These are phyloP conservation scores for Lactarius evosmus DNA, from an alignment of 768 basidiomycete genomes.

Conservation along the genomic window DNA sequence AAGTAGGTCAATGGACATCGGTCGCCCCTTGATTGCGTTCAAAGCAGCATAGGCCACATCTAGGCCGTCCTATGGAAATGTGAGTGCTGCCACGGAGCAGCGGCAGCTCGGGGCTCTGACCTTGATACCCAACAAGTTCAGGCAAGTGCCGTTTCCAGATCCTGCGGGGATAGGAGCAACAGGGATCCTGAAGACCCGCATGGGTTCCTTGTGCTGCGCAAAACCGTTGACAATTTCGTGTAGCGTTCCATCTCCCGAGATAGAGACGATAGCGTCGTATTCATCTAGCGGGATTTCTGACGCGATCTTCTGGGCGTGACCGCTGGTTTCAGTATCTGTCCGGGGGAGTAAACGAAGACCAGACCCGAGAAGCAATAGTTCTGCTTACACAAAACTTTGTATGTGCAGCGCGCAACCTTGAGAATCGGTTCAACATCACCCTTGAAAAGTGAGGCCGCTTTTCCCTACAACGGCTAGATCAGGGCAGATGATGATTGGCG, in stretches of 20 bases:
- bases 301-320: slow-evolving; percentile 66
- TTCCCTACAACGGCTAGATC: slow-evolving; percentile 47
- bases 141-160: slow-evolving; percentile 71
- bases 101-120: slow-evolving; percentile 36
- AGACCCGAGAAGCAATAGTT: neutral
- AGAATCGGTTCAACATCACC: slow-evolving; percentile 70
- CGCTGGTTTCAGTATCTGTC: slow-evolving; percentile 58
- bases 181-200: slow-evolving; percentile 61
- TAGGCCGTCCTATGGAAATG: slow-evolving; percentile 51
- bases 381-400: slow-evolving; percentile 61
- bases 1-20: slow-evolving; percentile 75
- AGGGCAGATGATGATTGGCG: neutral
- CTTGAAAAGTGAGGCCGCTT: slow-evolving; percentile 50
- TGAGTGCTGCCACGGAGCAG: neutral
- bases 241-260: slow-evolving; percentile 82
- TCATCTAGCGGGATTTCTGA: slow-evolving; percentile 49
- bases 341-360: slow-evolving; percentile 7
- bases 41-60: slow-evolving; percentile 71
- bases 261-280: slow-evolving; percentile 67
- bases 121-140: slow-evolving; percentile 71
- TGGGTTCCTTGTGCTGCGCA: slow-evolving; percentile 57
- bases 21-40: slow-evolving; percentile 76
- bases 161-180: slow-evolving; percentile 79
- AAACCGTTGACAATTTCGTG: slow-evolving; percentile 87
- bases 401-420: slow-evolving; percentile 56